Conservation (phyloP, 352 stramenopile species). For the Phytopythium aichiense region DNA sequence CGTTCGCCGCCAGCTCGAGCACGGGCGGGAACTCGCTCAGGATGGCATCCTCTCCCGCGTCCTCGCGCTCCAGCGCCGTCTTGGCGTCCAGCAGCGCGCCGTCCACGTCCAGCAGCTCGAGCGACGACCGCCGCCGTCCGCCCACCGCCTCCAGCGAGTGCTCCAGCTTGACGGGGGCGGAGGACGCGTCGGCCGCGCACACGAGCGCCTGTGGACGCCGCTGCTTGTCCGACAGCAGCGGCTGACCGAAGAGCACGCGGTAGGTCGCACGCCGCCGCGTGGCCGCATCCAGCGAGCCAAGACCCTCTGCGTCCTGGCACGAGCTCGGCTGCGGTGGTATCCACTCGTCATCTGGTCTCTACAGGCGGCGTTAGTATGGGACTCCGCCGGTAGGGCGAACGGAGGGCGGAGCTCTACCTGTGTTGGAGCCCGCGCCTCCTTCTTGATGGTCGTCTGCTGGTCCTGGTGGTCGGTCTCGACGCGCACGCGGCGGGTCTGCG, state of each 20-base stretch:
- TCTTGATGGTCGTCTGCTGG: not conserved
- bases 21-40: constrained; percentile 6
- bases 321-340: not conserved
- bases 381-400: not conserved
- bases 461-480: not conserved
- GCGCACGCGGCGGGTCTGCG: not conserved
- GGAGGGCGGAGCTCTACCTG: not conserved
- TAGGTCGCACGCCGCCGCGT: constrained; percentile 32
- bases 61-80: constrained; percentile 3
- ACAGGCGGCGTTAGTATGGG: not conserved
- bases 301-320: not conserved
- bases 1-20: constrained; percentile 9
- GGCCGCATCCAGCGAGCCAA: not conserved
- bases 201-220: not conserved
- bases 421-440: not conserved
- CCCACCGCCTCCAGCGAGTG: not conserved
- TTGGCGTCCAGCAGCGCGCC: not conserved
- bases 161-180: constrained; percentile 4
- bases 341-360: not conserved
- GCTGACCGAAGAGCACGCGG: constrained; percentile 38
- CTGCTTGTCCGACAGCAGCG: constrained; percentile 15
- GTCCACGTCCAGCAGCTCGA: not conserved
- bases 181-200: not conserved
- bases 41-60: not conserved
- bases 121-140: not conserved